phyloP scores from a whole-genome alignment of 1,139 yeast genomes.

The Arxiozyma heterogenica region DNA sequence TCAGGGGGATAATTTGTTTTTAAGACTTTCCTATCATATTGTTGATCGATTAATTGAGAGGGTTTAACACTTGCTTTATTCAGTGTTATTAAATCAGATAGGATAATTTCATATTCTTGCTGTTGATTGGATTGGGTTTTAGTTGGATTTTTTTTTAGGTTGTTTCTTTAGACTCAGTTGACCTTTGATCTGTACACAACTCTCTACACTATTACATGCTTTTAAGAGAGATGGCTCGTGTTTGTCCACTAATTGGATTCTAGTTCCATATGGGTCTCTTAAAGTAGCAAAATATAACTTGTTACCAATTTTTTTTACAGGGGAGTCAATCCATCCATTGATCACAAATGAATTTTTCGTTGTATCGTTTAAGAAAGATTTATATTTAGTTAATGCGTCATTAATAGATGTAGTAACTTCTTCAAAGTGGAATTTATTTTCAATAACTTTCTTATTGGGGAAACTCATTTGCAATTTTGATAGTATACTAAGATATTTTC shows the following conservation, averaged over 20 bases:
- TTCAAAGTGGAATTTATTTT: conserved; percentile 5
- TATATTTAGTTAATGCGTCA: not conserved
- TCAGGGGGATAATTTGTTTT: conserved; percentile 57
- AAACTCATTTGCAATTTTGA: not conserved
- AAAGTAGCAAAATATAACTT: conserved; percentile 57
- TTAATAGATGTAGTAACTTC: conserved; percentile 2
- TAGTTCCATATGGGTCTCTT: conserved; percentile 62
- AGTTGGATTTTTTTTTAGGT: conserved; percentile 2
- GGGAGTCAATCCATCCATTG: conserved; percentile 75
- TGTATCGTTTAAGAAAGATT: not conserved
- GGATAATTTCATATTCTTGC: conserved; percentile 12
- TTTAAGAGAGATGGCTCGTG: not conserved
- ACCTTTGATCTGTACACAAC: not conserved
- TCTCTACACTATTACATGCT: not conserved
- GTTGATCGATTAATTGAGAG: conserved; percentile 55
- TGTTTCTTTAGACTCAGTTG: not conserved
- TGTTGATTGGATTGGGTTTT: conserved; percentile 1
- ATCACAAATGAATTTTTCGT: conserved; percentile 18
- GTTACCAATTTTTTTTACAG: conserved; percentile 58
- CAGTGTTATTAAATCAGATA: conserved; percentile 48
- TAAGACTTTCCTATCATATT: conserved; percentile 20
- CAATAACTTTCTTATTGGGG: not conserved
- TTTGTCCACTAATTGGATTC: conserved; percentile 44
- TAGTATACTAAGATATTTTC: not conserved
- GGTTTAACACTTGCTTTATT: conserved; percentile 63